Evolutionary conservation across 176 grass and related monocot species (phyloP), one percentile per base, ranked within the genome.

Genomic region (Ampelocalamus luodianensis): DNA sequence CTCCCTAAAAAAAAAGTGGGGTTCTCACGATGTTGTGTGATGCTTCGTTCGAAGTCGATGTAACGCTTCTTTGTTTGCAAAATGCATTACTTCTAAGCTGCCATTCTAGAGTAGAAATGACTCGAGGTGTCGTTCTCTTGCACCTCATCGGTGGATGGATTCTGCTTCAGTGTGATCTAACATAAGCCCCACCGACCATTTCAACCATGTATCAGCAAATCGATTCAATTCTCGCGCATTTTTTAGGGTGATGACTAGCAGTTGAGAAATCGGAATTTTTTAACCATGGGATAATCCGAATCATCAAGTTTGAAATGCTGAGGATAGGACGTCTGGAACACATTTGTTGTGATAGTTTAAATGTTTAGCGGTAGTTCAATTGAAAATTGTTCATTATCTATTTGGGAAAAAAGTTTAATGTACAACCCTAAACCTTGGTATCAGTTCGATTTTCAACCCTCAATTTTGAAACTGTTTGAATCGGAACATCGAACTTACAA

Each of bases 381-480:
- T 10, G 9, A 44, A 10, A 44, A 44, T 10, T 3, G 9, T 10
- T 2, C 42, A 44, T 10, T 44, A 10, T 43, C 2, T 43, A 43
- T 10, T 10, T 0, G 6, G 7, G 10, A 43, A 11, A 45, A 46
- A 48, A 14, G 0, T 48, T 12, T 0, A 48, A 48, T 48, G 14
- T 48, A 48, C 3, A 48, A 48, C 0, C 1, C 10, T 48, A 0
- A 48, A 13, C 2, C 11, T 2, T 11, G 3, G 0, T 11, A 10
- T 45, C 4, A 2, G 0, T 48, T 48, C 11, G 45, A 48, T 13
- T 48, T 48, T 14, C 3, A 14, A 48, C 12, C 45, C 0, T 14
- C 4, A 48, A 48, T 2, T 14, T 12, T 14, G 0, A 48, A 14
- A 48, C 12, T 0, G 3, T 4, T 48, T 2, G 0, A 48, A 1